Conservation (phyloP, 73 alveolate species). For the Uronychia binucleata region DNA sequence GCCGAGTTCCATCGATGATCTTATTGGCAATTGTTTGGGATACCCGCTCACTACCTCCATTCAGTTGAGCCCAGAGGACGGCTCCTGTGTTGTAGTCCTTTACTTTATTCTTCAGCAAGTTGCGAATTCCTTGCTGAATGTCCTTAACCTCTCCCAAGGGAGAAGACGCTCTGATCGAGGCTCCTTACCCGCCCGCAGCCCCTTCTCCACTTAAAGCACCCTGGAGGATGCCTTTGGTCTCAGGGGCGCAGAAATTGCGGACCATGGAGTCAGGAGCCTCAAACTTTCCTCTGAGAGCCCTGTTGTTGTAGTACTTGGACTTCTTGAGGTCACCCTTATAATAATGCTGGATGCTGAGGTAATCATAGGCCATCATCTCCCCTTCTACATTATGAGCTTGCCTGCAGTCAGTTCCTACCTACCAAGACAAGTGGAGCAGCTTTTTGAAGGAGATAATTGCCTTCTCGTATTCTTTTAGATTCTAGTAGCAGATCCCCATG, state of each 20-base stretch:
- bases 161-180: background rate
- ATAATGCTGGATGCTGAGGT: conserved; percentile 29
- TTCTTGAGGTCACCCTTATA: conserved; percentile 29
- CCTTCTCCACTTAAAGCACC: background rate
- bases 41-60: conserved; percentile 4
- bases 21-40: background rate
- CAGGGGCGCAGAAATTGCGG: conserved; percentile 14
- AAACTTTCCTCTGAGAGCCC: conserved; percentile 43
- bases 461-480: conserved; percentile 46
- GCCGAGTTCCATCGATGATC: background rate
- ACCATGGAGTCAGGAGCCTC: conserved; percentile 36
- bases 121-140: background rate
- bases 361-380: conserved; percentile 46
- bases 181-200: background rate
- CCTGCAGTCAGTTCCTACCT: conserved; percentile 51
- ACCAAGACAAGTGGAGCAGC: conserved; percentile 49
- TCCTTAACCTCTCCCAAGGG: background rate
- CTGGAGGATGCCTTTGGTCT: background rate
- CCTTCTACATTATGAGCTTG: conserved; percentile 26
- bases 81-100: background rate
- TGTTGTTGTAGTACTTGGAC: conserved; percentile 28
- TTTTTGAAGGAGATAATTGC: conserved; percentile 53
- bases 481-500: conserved; percentile 51
- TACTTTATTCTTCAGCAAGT: conserved; percentile 1
- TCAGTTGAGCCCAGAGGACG: conserved; percentile 1